A percentile compares a stretch with the other conserved stretches of the same genome.
These are phyloP conservation scores for Tetrapisispora fleetii DNA, from an alignment of 805 yeast species.

Conservation along the genomic window DNA sequence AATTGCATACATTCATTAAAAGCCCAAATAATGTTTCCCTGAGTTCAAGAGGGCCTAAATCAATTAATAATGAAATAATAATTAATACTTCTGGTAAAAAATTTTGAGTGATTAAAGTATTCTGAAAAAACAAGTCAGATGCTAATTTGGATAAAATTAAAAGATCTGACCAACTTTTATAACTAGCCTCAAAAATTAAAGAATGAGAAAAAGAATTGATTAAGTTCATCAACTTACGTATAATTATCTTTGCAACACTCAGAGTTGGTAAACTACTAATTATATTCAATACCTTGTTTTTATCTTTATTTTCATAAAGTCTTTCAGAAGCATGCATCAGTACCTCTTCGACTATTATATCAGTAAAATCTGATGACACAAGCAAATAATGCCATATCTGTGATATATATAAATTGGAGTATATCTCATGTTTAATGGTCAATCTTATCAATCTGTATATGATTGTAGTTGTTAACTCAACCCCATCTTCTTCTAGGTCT, in stretches of 20 bases:
- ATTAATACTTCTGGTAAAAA: slow-evolving; percentile 62
- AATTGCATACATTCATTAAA: slow-evolving; percentile 56
- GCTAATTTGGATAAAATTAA: slow-evolving; percentile 53
- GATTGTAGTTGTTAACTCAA: slow-evolving; percentile 45
- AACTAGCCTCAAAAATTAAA: slow-evolving; percentile 30
- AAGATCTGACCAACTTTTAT: slow-evolving; percentile 56
- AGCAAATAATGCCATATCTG: slow-evolving; percentile 64
- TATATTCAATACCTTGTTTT: slow-evolving; percentile 51
- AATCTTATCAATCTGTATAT: slow-evolving; percentile 51
- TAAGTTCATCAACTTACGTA: slow-evolving; percentile 44
- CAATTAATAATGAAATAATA: slow-evolving; percentile 46
- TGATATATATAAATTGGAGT: slow-evolving; percentile 43
- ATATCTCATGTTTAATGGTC: slow-evolving; percentile 38
- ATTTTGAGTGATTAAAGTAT: slow-evolving; percentile 46
- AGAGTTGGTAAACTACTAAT: slow-evolving; percentile 55
- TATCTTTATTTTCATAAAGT: slow-evolving; percentile 56
- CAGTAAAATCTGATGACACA: slow-evolving; percentile 45
- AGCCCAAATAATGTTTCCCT: slow-evolving; percentile 50
- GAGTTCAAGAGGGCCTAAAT: slow-evolving; percentile 40
- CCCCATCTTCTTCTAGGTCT: slow-evolving; percentile 42
- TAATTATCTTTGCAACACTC: slow-evolving; percentile 54
- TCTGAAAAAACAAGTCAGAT: slow-evolving; percentile 58
- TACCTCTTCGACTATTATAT: slow-evolving; percentile 57
- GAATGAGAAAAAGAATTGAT: slow-evolving; percentile 40
- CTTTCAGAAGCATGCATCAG: slow-evolving; percentile 61